phyloP scores from a whole-genome alignment of 2,329 filamentous ascomycete genomes.

The Cytospora schulzeri region DNA sequence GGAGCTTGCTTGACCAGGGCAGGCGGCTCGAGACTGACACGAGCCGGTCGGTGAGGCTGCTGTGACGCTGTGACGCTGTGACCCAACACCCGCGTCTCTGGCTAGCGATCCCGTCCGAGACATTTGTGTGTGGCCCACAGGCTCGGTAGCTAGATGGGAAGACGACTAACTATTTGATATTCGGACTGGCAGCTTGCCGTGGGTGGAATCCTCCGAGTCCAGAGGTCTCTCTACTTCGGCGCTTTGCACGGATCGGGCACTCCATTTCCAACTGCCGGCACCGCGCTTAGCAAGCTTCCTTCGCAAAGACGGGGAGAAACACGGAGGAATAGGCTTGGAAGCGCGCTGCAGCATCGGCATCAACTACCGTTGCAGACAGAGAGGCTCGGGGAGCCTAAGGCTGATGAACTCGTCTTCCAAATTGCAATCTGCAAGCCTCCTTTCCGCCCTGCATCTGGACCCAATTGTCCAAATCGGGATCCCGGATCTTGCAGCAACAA shows the following conservation, averaged over 20 bases:
- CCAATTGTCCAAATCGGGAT: constrained; percentile 15
- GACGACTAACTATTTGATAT: constrained; percentile 3
- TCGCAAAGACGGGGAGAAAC: constrained; percentile 7
- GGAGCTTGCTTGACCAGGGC: constrained; percentile 24
- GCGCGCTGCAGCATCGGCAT: constrained; percentile 6
- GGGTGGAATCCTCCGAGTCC: constrained; percentile 14
- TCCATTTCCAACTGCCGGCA: constrained; percentile 21
- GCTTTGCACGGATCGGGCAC: constrained; percentile 16
- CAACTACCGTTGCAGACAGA: background rate
- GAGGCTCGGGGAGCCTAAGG: background rate
- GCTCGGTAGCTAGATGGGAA: background rate
- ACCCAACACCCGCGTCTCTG: constrained; percentile 5
- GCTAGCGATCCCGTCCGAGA: constrained; percentile 17
- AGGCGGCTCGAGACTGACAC: constrained; percentile 19
- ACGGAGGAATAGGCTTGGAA: background rate
- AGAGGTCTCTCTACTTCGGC: constrained; percentile 13
- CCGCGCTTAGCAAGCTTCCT: constrained; percentile 2
- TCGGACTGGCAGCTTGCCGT: constrained; percentile 3
- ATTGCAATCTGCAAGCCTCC: constrained; percentile 28
- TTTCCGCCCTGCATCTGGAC: constrained; percentile 22
- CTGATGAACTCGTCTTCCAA: constrained; percentile 7
- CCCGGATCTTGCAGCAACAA: constrained; percentile 23
- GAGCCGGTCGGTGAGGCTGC: constrained; percentile 24
- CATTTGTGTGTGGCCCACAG: background rate
- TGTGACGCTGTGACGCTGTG: constrained; percentile 3